Conservation (phyloP, 1,139 yeast species). For the Zygosaccharomyces pseudobailii region DNA sequence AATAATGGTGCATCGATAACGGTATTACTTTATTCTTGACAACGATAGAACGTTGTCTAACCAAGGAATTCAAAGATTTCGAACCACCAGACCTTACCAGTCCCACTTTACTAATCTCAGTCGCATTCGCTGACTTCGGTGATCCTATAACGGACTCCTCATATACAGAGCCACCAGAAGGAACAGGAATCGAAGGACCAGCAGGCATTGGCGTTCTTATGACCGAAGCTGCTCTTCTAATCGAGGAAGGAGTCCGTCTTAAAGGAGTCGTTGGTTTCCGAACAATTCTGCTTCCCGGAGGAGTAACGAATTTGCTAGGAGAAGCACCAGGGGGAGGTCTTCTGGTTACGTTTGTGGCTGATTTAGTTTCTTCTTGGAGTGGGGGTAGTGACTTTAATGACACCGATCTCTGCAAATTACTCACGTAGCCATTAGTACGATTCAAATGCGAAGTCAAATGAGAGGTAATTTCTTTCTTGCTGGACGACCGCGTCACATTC, state of each 20-base stretch:
- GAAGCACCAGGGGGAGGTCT: background rate
- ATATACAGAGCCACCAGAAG: background rate
- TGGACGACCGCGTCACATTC: conserved; percentile 9
- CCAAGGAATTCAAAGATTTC: conserved; percentile 24
- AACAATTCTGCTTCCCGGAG: conserved; percentile 1
- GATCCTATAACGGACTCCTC: background rate
- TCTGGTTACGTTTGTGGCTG: background rate
- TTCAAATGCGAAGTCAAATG: conserved; percentile 26
- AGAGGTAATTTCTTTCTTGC: conserved; percentile 6
- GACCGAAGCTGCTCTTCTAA: conserved; percentile 35
- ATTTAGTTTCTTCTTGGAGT: conserved; percentile 8
- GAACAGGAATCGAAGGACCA: conserved; percentile 6
- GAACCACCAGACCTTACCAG: conserved; percentile 29
- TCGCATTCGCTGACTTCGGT: background rate
- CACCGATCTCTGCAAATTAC: conserved; percentile 28
- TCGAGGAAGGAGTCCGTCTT: conserved; percentile 34
- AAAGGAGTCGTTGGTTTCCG: conserved; percentile 22
- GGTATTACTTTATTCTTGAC: conserved; percentile 34
- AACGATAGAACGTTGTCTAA: conserved; percentile 34
- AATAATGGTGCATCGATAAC: conserved; percentile 25
- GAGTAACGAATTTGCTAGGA: conserved; percentile 1
- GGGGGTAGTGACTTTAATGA: conserved; percentile 23
- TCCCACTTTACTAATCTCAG: conserved; percentile 4
- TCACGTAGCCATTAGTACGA: conserved; percentile 28
- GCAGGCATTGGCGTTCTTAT: conserved; percentile 15